Base-by-base conservation (phyloP, 169 alveolate species). In the Babesia gibsoni region DNA sequence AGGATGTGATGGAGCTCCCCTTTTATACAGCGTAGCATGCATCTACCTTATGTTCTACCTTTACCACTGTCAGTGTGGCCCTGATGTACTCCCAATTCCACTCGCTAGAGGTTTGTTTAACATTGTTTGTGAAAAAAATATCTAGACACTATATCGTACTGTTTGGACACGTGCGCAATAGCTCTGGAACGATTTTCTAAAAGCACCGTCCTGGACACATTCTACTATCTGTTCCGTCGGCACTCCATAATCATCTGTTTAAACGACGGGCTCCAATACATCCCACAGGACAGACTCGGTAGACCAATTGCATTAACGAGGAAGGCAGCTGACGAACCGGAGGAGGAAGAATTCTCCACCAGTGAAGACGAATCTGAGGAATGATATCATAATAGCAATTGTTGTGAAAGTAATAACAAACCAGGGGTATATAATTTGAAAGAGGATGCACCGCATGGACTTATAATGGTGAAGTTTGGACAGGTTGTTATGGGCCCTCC, bases 401-500 rank as follows among this genome's bases (percentile, higher is more conserved):
- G n/a, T n/a, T n/a, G n/a, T n/a, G n/a, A n/a, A n/a, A n/a, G n/a
- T n/a, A n/a, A n/a, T n/a, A n/a, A n/a, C n/a, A n/a, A n/a, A n/a
- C n/a, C n/a, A n/a, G n/a, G n/a, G n/a, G n/a, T n/a, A n/a, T n/a
- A n/a, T n/a, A n/a, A n/a, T n/a, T n/a, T n/a, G n/a, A n/a, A n/a
- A n/a, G n/a, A n/a, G n/a, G n/a, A n/a, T n/a, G n/a, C n/a, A n/a
- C n/a, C n/a, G n/a, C 48, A 39, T 14, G 48, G 18, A n/a, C n/a
- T n/a, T n/a, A n/a, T 16, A 18, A 77, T 77, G 81, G 86, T 56
- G 42, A 42, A 37, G 87, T 95, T 79, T 56, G 98, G 98, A 14
- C 96, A 91, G 67, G 65, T 94, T 27, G 91, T 95, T 14, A 89
- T 95, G 32, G 98, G 98, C 3, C 98, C 98, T 3, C 98, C 98